phyloP scores from a whole-genome alignment of 352 stramenopile species.

The Globisporangium abappressorium region DNA sequence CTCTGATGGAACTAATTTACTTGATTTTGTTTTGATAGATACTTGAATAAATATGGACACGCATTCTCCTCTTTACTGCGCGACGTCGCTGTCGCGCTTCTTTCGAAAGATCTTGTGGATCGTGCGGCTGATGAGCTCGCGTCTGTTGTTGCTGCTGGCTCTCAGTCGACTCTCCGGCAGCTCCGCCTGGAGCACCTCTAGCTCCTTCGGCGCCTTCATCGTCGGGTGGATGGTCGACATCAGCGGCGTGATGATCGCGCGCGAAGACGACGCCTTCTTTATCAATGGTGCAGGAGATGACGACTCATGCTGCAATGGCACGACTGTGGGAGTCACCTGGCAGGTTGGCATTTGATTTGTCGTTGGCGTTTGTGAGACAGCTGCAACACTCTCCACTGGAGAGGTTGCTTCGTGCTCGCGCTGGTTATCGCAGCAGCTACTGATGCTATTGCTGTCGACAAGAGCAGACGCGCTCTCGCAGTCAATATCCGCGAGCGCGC shows the following conservation, averaged over 20 bases:
- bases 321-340: background rate
- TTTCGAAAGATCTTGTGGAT: constrained; percentile 13
- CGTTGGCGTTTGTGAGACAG: background rate
- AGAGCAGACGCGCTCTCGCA: background rate
- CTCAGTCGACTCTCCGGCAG: background rate
- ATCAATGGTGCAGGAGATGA: background rate
- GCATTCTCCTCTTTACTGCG: background rate
- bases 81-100: background rate
- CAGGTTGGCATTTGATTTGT: background rate
- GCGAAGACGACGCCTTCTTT: background rate
- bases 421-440: background rate
- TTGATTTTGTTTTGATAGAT: constrained; percentile 8
- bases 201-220: constrained; percentile 9
- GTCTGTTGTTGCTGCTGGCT: constrained; percentile 1
- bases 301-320: background rate
- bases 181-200: constrained; percentile 14
- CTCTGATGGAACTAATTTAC: constrained; percentile 22
- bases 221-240: constrained; percentile 11
- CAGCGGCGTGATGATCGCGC: constrained; percentile 4
- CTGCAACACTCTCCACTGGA: background rate
- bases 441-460: background rate
- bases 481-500: constrained; percentile 20
- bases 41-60: constrained; percentile 15
- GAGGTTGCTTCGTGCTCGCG: background rate
- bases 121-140: constrained; percentile 11